Evolutionary conservation across 208 protist genomes (phyloP).

Genomic region (Vickermania ingenoplastis): DNA sequence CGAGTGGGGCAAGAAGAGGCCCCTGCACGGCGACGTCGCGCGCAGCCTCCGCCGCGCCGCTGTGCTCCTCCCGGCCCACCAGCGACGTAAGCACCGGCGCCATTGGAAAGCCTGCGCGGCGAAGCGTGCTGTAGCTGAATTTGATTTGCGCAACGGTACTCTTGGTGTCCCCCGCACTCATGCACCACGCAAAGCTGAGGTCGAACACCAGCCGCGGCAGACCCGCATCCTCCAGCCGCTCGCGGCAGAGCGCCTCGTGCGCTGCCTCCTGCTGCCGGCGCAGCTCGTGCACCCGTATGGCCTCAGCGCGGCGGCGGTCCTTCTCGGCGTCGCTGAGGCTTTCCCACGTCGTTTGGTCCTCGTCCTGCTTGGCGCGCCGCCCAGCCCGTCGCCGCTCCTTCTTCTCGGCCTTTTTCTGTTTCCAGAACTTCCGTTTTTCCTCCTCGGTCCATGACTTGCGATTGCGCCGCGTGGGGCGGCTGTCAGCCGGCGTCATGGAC

Average conservation of each 20-base stretch:
- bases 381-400: constrained; percentile 20
- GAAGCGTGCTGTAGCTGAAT: constrained; percentile 73
- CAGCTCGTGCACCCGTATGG: constrained; percentile 29
- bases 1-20: constrained; percentile 21
- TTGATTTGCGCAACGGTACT: constrained; percentile 83
- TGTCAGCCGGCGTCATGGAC: not conserved
- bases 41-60: not conserved
- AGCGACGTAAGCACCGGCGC: constrained; percentile 64
- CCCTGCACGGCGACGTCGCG: constrained; percentile 16
- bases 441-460: constrained; percentile 46
- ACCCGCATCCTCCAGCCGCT: constrained; percentile 20
- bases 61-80: constrained; percentile 22
- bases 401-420: constrained; percentile 39
- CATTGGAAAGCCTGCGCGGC: constrained; percentile 54
- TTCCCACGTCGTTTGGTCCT: constrained; percentile 28
- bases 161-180: constrained; percentile 61
- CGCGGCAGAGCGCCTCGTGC: constrained; percentile 14
- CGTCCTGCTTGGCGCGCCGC: constrained; percentile 19
- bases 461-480: constrained; percentile 15
- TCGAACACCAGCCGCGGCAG: constrained; percentile 72
- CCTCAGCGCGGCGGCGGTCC: constrained; percentile 21
- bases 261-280: constrained; percentile 28
- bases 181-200: constrained; percentile 82
- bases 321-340: constrained; percentile 38
- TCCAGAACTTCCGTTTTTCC: constrained; percentile 49